Conservation (phyloP, 1,284 basidiomycete genomes). For the Apiotrichum veenhuisii region DNA sequence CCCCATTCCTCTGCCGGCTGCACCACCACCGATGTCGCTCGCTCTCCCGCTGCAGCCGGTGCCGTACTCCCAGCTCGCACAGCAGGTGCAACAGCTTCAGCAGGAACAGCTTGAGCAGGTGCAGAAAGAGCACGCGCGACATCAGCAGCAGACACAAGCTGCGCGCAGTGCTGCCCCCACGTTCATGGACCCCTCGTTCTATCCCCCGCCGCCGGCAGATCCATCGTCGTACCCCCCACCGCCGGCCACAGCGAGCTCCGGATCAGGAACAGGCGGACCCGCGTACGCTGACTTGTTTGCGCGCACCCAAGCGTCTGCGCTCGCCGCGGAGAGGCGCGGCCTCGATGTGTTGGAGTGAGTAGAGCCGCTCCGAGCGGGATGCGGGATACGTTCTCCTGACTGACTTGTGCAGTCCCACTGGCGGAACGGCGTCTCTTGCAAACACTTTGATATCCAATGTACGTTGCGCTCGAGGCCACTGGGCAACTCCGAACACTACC, state of each 20-base stretch:
- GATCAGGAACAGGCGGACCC: not conserved
- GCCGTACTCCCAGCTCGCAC: not conserved
- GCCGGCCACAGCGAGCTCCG: too few species aligned
- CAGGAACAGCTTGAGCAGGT: not conserved
- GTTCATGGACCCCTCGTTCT: not conserved
- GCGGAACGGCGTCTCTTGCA: not conserved
- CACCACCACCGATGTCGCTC: not conserved
- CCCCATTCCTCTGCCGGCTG: not conserved
- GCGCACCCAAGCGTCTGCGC: not conserved
- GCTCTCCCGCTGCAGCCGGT: not conserved
- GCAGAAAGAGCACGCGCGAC: not conserved
- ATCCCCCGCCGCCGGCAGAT: not conserved
- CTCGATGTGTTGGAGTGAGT: not conserved
- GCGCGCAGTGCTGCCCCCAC: not conserved
- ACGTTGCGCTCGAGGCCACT: not conserved
- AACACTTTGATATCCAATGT: slow-evolving; percentile 2
- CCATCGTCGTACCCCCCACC: too few species aligned
- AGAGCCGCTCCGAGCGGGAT: too few species aligned
- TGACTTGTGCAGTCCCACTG: not conserved
- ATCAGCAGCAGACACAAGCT: not conserved
- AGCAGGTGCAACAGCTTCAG: slow-evolving; percentile 1
- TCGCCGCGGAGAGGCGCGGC: not conserved
- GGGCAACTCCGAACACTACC: too few species aligned
- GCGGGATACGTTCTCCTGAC: too few species aligned
- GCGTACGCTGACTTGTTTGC: not conserved